Conservation (phyloP, 108 stramenopile species). For the Pseudonitzschia multiseries region DNA sequence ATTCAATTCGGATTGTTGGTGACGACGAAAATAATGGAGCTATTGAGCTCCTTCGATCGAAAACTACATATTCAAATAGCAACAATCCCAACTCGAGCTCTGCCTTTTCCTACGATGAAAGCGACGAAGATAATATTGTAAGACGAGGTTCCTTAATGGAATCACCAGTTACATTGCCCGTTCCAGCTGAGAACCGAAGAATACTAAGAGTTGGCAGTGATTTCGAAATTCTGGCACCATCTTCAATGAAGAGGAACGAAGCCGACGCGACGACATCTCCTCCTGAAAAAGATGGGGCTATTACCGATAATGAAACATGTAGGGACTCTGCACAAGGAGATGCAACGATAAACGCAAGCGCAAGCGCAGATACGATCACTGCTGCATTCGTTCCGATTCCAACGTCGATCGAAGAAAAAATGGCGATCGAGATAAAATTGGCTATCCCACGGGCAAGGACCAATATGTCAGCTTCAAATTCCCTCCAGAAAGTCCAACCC, state of each 20-base stretch:
- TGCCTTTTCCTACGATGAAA: neutral
- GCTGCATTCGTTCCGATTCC: too few relatives aligned
- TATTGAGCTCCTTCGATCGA: neutral
- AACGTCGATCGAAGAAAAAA: too few relatives aligned
- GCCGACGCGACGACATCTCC: neutral
- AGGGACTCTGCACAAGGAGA: too few relatives aligned
- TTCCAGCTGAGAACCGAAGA: neutral
- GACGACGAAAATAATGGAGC: neutral
- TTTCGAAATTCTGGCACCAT: neutral
- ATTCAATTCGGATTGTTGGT: neutral
- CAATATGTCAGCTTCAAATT: neutral
- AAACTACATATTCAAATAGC: neutral
- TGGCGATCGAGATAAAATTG: too few relatives aligned
- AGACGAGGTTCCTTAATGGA: neutral
- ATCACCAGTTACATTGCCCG: neutral
- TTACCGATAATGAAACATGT: too few relatives aligned
- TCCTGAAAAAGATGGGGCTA: too few relatives aligned
- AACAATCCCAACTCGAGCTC: neutral
- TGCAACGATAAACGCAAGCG: too few relatives aligned
- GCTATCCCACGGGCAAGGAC: too few relatives aligned
- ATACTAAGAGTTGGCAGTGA: neutral
- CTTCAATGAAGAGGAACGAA: neutral
- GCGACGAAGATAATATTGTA: neutral
- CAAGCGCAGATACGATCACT: neutral
- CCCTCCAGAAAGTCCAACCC: neutral